phyloP scores from a whole-genome alignment of 129 eudicot genomes.

The Artemisia argyi region DNA sequence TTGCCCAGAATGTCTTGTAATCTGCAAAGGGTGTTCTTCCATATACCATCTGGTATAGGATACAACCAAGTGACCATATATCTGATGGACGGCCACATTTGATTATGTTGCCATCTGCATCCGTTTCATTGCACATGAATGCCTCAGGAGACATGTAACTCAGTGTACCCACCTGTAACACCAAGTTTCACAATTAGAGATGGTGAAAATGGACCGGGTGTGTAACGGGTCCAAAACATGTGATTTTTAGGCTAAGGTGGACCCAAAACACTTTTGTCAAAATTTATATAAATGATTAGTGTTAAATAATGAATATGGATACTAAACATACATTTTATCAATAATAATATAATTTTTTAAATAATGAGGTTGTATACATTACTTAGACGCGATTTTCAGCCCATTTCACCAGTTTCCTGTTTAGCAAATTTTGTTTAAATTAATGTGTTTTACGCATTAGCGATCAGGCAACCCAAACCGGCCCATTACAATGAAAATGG shows the following conservation, averaged over 20 bases:
- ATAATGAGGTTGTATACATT: background rate
- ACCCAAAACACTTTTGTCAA: background rate
- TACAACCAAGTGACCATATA: conserved; percentile 98
- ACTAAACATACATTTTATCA: no score
- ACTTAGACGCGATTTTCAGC: background rate
- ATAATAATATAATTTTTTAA: background rate
- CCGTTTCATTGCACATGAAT: conserved; percentile 92
- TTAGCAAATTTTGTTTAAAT: no score
- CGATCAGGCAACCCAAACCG: no score
- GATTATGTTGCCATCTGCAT: conserved; percentile 79
- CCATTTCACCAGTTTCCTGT: background rate
- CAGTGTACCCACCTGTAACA: conserved; percentile 87
- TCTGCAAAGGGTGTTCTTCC: conserved; percentile 97
- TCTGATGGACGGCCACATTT: conserved; percentile 98
- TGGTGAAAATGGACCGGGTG: background rate
- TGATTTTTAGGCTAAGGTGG: background rate
- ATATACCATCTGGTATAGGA: conserved; percentile 98
- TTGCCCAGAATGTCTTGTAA: conserved; percentile 95
- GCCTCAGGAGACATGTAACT: conserved; percentile 99
- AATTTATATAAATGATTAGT: no score
- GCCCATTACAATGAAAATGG: no score
- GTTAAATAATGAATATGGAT: no score
- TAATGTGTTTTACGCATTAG: no score
- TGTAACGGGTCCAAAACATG: no score
- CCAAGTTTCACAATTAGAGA: background rate